A percentile compares a stretch with the other conserved stretches of the same genome.
Conservation (phyloP, 2,329 filamentous ascomycete genomes). For the Nemania sp. region DNA sequence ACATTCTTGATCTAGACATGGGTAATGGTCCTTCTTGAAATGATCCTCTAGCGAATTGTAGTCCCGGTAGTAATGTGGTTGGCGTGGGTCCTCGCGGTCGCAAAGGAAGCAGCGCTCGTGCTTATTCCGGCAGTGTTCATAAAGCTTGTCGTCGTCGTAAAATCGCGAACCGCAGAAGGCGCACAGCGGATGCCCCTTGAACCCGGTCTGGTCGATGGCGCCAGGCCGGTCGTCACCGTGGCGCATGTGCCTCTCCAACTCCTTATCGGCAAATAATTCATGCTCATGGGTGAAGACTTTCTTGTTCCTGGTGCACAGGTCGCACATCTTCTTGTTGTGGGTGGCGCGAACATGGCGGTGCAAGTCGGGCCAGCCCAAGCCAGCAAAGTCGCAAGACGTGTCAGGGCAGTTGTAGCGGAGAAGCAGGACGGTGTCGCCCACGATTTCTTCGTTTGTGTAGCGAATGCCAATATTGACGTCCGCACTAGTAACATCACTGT, state of each 20-base stretch:
- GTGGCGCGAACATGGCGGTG: conserved; percentile 79
- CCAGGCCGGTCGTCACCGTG: conserved; percentile 90
- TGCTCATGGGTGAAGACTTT: conserved; percentile 99
- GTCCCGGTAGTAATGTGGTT: conserved; percentile 89
- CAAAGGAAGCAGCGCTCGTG: conserved; percentile 96
- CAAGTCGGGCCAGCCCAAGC: conserved; percentile 73
- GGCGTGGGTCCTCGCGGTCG: conserved; percentile 69
- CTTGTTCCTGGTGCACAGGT: conserved; percentile 75
- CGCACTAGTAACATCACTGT: conserved; percentile 71
- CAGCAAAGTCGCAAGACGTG: conserved; percentile 71
- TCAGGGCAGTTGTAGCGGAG: conserved; percentile 96
- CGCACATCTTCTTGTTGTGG: conserved; percentile 71
- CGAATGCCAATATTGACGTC: conserved; percentile 89
- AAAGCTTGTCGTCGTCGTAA: conserved; percentile 95
- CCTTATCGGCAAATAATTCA: conserved; percentile 80
- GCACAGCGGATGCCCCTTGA: conserved; percentile 93
- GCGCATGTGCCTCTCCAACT: conserved; percentile 84
- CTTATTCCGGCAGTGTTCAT: conserved; percentile 87
- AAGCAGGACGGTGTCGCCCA: conserved; percentile 85
- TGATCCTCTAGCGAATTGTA: conserved; percentile 86
- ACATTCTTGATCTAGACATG: conserved; percentile 84
- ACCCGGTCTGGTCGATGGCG: conserved; percentile 88
- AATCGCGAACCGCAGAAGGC: conserved; percentile 90
- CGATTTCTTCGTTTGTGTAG: conserved; percentile 86
- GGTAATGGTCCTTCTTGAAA: conserved; percentile 83